phyloP scores from a whole-genome alignment of 176 grass and related monocot species.

The Avena sativa region DNA sequence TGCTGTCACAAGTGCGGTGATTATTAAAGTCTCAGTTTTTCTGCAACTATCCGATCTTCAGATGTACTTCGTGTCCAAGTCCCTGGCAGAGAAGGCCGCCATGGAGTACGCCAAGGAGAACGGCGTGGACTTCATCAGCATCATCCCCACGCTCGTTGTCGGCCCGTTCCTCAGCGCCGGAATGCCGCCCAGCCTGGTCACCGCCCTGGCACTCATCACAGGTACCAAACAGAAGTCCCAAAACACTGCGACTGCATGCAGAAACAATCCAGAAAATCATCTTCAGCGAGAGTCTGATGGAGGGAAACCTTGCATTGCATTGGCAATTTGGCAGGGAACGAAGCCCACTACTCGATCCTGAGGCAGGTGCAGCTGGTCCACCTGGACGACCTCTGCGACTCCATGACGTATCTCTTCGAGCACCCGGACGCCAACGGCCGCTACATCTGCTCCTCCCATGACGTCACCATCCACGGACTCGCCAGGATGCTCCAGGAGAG shows the following conservation, averaged over 20 bases:
- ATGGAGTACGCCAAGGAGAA: slow-evolving; percentile 68
- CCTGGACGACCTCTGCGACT: slow-evolving; percentile 86
- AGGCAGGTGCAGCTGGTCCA: slow-evolving; percentile 81
- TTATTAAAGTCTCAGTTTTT: neutral
- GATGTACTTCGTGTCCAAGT: slow-evolving; percentile 96
- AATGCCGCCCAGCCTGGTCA: slow-evolving; percentile 91
- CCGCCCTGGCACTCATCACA: slow-evolving; percentile 78
- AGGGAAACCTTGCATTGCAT: neutral
- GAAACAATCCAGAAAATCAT: neutral
- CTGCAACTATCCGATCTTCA: slow-evolving; percentile 1
- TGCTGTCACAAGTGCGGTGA: neutral
- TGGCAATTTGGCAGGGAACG: slow-evolving; percentile 48
- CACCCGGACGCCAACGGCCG: slow-evolving; percentile 64
- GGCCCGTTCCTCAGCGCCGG: slow-evolving; percentile 73
- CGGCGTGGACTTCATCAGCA: slow-evolving; percentile 74
- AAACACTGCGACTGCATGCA: neutral
- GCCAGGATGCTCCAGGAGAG: slow-evolving; percentile 64
- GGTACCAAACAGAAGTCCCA: slow-evolving; percentile 16
- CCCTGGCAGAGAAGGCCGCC: slow-evolving; percentile 85
- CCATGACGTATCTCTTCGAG: slow-evolving; percentile 81
- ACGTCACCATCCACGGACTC: slow-evolving; percentile 77
- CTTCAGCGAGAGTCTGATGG: neutral
- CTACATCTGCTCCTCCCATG: slow-evolving; percentile 86
- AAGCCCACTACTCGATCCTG: slow-evolving; percentile 79
- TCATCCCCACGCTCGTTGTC: slow-evolving; percentile 85